phyloP scores from a whole-genome alignment of 2,329 filamentous ascomycete species.

The Teratosphaeria nubilosa region DNA sequence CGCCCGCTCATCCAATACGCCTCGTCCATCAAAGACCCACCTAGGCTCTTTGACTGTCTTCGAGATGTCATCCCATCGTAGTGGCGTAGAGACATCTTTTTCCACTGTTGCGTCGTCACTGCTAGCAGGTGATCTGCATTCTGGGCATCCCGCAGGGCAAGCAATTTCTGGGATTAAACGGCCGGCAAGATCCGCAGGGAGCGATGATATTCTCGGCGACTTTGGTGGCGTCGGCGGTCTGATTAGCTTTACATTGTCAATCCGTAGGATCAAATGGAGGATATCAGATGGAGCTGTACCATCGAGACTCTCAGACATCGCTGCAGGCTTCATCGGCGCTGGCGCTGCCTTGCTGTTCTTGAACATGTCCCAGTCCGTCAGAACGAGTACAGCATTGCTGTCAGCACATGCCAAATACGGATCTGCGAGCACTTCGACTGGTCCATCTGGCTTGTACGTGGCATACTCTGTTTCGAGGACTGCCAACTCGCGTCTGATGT shows the following conservation, averaged over 20 bases:
- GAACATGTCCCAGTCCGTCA: conserved; percentile 24
- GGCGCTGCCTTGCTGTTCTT: conserved; percentile 10
- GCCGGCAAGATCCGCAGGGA: conserved; percentile 1
- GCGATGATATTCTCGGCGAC: conserved; percentile 2
- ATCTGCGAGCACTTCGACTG: conserved; percentile 16
- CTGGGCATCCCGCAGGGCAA: conserved; percentile 7
- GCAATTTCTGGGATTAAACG: conserved; percentile 7
- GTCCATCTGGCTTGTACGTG: conserved; percentile 12
- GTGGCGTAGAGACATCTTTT: conserved; percentile 5
- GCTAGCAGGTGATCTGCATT: conserved; percentile 3
- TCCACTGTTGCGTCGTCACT: neutral
- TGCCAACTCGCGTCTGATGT: conserved; percentile 21
- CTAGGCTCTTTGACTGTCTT: conserved; percentile 17
- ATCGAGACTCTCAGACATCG: conserved; percentile 3
- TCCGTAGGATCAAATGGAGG: neutral
- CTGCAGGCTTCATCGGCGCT: neutral
- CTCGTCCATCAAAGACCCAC: conserved; percentile 25
- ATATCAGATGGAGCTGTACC: conserved; percentile 4
- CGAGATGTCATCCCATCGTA: conserved; percentile 20
- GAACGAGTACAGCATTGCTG: conserved; percentile 21
- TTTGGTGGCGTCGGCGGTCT: conserved; percentile 9
- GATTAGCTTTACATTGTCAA: neutral
- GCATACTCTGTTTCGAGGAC: conserved; percentile 7
- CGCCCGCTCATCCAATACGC: conserved; percentile 16
- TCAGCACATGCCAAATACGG: conserved; percentile 22